Evolutionary conservation across 1,284 basidiomycete species (phyloP).

Genomic region (Puccinia hordei): DNA sequence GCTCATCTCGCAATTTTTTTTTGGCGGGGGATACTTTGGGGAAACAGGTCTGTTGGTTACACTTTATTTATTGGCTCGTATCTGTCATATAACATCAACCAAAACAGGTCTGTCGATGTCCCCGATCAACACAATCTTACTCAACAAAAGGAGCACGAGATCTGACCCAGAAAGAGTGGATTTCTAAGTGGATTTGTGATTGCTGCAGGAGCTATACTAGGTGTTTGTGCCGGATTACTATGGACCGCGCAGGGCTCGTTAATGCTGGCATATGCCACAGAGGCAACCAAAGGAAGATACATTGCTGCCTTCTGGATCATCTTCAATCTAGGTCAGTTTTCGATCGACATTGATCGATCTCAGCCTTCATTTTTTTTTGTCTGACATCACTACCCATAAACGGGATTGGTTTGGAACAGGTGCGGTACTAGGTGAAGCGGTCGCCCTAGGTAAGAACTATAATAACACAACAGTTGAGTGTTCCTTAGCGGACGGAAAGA

Average conservation of each 20-base stretch:
- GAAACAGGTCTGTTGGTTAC: constrained; percentile 54
- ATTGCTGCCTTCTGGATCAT: constrained; percentile 76
- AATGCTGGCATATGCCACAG: constrained; percentile 77
- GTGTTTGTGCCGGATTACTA: constrained; percentile 78
- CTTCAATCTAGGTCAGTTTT: constrained; percentile 44
- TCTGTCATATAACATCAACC: constrained; percentile 62
- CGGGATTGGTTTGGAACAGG: constrained; percentile 20
- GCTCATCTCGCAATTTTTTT: background rate
- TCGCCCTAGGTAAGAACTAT: constrained; percentile 39
- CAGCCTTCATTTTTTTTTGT: background rate
- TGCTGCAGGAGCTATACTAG: constrained; percentile 75
- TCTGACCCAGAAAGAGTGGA: constrained; percentile 25
- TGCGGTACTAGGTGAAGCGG: constrained; percentile 49
- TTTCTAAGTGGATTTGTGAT: constrained; percentile 62
- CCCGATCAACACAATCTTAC: constrained; percentile 56
- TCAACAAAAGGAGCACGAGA: constrained; percentile 62
- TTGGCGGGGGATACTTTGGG: background rate
- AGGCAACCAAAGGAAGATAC: constrained; percentile 71
- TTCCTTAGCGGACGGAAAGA: background rate
- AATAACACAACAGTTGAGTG: constrained; percentile 33
- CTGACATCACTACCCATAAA: background rate
- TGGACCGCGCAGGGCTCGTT: constrained; percentile 69
- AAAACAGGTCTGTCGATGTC: constrained; percentile 54
- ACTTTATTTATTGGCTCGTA: constrained; percentile 72
- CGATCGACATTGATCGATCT: background rate